Evolutionary conservation across 1,139 yeast genomes (phyloP).

Genomic region (Geotrichum citri-aurantii): DNA sequence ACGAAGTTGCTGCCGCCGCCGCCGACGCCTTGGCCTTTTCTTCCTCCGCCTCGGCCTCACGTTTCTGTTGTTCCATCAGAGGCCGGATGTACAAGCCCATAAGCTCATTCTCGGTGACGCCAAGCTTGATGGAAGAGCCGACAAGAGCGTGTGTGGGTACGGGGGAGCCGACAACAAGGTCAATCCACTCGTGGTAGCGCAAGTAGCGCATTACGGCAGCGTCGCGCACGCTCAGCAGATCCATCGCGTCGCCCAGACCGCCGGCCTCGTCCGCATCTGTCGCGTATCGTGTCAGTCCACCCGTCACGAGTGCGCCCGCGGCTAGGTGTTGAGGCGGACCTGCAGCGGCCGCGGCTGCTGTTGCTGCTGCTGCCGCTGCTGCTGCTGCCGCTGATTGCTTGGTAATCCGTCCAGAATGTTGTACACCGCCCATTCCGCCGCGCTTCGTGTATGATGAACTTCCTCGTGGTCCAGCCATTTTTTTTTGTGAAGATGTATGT

Average conservation of each 20-base stretch:
- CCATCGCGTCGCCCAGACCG: constrained; percentile 40
- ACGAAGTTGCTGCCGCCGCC: neutral
- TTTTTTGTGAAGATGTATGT: too few species aligned
- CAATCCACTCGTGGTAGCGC: constrained; percentile 44
- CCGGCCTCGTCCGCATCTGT: constrained; percentile 27
- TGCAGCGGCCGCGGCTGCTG: neutral
- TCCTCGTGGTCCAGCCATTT: constrained; percentile 5
- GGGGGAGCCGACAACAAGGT: constrained; percentile 37
- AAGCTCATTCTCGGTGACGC: neutral
- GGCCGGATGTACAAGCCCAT: neutral
- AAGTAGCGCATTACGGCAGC: constrained; percentile 40
- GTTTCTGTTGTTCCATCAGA: neutral
- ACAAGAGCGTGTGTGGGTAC: neutral
- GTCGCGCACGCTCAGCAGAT: constrained; percentile 39
- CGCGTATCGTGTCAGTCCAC: constrained; percentile 6
- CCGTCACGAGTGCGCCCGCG: neutral
- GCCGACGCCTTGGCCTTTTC: neutral
- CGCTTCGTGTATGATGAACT: neutral
- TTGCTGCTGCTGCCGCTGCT: constrained; percentile 1
- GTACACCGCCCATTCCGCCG: neutral
- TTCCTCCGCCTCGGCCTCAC: neutral
- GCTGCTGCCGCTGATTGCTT: constrained; percentile 3
- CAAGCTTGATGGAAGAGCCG: neutral
- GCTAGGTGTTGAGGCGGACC: neutral
- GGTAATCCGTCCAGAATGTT: neutral